Evolutionary conservation across 495 filamentous ascomycete genomes (phyloP).

Genomic region (Talaromyces wortmannii): DNA sequence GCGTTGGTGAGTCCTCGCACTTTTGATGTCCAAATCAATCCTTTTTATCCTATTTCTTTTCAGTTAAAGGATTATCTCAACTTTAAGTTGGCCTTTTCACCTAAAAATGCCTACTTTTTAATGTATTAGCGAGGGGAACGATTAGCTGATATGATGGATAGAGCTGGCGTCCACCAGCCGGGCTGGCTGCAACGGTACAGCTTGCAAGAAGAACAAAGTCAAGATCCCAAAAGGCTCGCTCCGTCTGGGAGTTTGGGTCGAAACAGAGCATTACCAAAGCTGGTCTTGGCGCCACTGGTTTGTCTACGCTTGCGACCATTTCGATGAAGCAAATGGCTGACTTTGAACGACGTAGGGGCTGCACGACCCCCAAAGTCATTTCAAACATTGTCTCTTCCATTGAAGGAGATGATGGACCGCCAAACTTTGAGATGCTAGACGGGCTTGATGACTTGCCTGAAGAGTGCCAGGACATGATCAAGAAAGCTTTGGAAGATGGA

Average conservation of each 20-base stretch:
- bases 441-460: constrained; percentile 65
- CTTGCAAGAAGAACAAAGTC: constrained; percentile 53
- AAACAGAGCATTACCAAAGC: constrained; percentile 35
- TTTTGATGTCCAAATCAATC: neutral
- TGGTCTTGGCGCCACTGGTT: constrained; percentile 80
- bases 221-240: constrained; percentile 77
- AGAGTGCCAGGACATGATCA: constrained; percentile 56
- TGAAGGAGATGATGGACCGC: constrained; percentile 17
- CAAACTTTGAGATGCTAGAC: constrained; percentile 43
- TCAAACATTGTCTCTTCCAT: constrained; percentile 44
- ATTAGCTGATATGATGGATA: constrained; percentile 25
- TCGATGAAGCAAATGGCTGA: neutral
- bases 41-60: neutral
- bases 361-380: constrained; percentile 60
- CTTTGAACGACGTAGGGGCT: constrained; percentile 53
- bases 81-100: neutral
- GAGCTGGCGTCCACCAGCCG: constrained; percentile 54
- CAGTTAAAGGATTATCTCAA: neutral
- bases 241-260: constrained; percentile 62
- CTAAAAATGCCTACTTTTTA: no score
- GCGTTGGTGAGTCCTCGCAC: neutral
- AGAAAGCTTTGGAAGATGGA: constrained; percentile 55
- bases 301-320: constrained; percentile 9
- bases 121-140: neutral
- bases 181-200: constrained; percentile 59